Evolutionary conservation across 345 rosid genomes (phyloP), one percentile per base, ranked within the genome.

Genomic region (Schrenkiella parvula): DNA sequence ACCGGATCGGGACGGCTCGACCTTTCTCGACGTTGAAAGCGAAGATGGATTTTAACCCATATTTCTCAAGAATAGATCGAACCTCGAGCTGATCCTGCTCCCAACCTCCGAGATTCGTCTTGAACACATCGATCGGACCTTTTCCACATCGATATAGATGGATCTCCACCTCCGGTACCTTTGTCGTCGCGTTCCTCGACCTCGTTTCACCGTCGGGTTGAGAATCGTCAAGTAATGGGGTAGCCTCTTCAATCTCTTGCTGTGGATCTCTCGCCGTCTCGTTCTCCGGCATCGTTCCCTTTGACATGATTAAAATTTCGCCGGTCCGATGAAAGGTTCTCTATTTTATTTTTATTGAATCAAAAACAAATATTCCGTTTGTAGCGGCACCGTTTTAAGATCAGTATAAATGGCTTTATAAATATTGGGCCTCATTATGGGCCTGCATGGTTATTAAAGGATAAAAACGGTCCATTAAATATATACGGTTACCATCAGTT

Each of bases 41-140:
- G 76, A 38, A 88, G 48, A 91, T 48, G 10, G 96, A 84, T 80
- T 91, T 89, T 46, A 88, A 83, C 10, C 84, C 93, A 73, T 88
- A 87, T 32, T 82, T 91, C 3, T 89, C 90, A 5, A 89, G 87
- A 51, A 89, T 83, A 39, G 88, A 81, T 38, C 91, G 83, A 70
- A 91, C 87, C 79, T 91, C 97, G 59, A 95, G 86, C 87, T 91
- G 93, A 79, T 91, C 85, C 82, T 84, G 95, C 57, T 87, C 96
- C 85, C 86, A 95, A 12, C 97, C 97, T 22, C 87, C 89, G 68
- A 89, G 80, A 58, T 61, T 79, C 44, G 91, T 75, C 82, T 84
- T 91, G 84, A 89, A 88, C 28, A 84, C 96, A 55, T 77, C 90
- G 78, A 88, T 85, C 79, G 99, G 99, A 38, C 99, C 97, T 70